phyloP scores from a whole-genome alignment of 257 asterid species.

The Paulownia fortunei region DNA sequence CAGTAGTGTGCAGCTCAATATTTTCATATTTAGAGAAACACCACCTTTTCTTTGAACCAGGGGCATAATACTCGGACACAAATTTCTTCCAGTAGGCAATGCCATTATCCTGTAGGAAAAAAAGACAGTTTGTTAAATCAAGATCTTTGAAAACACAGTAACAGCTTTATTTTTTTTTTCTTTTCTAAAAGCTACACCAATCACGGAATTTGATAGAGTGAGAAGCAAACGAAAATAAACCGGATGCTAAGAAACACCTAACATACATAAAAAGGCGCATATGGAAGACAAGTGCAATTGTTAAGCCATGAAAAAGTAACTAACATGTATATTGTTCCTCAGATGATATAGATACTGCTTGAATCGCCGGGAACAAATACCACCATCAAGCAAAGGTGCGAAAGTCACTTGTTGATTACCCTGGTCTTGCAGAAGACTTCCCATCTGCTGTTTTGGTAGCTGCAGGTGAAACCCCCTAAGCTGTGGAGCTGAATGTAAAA shows the following conservation, averaged over 20 bases:
- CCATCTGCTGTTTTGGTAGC: constrained; percentile 33
- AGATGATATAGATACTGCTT: constrained; percentile 49
- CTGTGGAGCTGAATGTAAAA: constrained; percentile 36
- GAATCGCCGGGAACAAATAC: constrained; percentile 50
- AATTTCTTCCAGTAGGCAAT: constrained; percentile 61
- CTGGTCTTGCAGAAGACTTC: constrained; percentile 37
- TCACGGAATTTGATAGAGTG: not conserved
- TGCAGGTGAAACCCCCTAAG: constrained; percentile 25
- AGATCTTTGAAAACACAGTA: not conserved
- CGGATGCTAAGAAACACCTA: not conserved
- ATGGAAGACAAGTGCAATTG: not conserved
- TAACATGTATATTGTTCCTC: constrained; percentile 51
- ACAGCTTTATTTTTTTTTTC: not conserved
- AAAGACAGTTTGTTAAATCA: not conserved
- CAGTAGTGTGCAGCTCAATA: constrained; percentile 41
- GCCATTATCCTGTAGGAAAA: constrained; percentile 47
- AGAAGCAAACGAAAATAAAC: not conserved
- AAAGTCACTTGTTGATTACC: constrained; percentile 35
- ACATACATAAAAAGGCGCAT: not conserved
- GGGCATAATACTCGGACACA: constrained; percentile 64
- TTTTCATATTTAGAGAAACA: constrained; percentile 58
- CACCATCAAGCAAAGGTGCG: constrained; percentile 43
- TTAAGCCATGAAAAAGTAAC: constrained; percentile 23
- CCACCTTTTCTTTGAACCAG: constrained; percentile 62
- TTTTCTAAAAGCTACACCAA: not conserved